phyloP scores from a whole-genome alignment of 257 asterid species.

The Nicotiana obtusifolia region DNA sequence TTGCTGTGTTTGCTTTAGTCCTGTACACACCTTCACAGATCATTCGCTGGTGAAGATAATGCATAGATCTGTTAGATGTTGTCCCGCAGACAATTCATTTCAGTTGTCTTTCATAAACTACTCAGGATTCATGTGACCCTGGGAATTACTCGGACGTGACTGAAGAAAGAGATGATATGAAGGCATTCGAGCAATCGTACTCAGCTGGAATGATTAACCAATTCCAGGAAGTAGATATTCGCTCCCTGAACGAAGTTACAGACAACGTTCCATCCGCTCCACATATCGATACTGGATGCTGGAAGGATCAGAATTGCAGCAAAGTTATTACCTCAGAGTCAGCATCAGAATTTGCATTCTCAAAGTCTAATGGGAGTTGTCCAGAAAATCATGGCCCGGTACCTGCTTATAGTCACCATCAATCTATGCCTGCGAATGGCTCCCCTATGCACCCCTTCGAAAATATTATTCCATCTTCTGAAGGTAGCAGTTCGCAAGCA shows the following conservation, averaged over 20 bases:
- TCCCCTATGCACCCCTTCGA: constrained; percentile 6
- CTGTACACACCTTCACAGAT: background rate
- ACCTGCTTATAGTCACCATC: constrained; percentile 2
- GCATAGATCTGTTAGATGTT: background rate
- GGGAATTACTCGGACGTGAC: constrained; percentile 79
- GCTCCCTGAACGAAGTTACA: background rate
- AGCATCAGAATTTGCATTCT: constrained; percentile 35
- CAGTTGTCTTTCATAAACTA: constrained; percentile 4
- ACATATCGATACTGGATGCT: background rate
- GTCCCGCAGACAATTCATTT: background rate
- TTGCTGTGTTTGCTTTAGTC: background rate
- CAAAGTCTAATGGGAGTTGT: constrained; percentile 28
- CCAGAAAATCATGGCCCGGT: constrained; percentile 17
- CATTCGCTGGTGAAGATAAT: background rate
- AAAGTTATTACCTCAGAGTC: constrained; percentile 23
- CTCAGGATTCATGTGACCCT: constrained; percentile 71
- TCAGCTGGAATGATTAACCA: constrained; percentile 18
- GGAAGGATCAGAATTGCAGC: constrained; percentile 16
- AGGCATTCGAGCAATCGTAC: constrained; percentile 34
- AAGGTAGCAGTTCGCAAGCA: constrained; percentile 8
- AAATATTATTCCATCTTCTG: constrained; percentile 15
- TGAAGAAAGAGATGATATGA: constrained; percentile 58
- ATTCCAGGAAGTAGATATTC: constrained; percentile 16
- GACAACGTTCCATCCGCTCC: constrained; percentile 16
- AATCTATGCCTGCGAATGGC: background rate